These are phyloP conservation scores for Aspergillus quadricinctus DNA, from an alignment of 2,329 filamentous ascomycete species.

Conservation along the genomic window DNA sequence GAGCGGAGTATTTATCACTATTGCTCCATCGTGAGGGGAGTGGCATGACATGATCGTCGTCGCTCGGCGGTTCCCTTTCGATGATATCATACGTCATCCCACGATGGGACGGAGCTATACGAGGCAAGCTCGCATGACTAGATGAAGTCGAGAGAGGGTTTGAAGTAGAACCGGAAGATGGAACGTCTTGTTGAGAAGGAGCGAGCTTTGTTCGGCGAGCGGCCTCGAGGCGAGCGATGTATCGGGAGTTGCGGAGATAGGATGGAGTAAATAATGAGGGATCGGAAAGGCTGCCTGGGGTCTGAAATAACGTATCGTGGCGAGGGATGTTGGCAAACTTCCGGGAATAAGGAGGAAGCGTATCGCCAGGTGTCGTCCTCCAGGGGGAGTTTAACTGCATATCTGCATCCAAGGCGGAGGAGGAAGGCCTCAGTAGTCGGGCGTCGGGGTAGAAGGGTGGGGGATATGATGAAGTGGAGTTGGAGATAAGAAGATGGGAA, in stretches of 20 bases:
- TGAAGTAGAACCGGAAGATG: slow-evolving; percentile 44
- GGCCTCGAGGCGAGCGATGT: slow-evolving; percentile 71
- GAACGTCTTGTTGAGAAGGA: slow-evolving; percentile 46
- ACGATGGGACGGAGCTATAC: slow-evolving; percentile 61
- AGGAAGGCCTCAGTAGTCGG: slow-evolving; percentile 30
- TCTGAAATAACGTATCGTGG: slow-evolving; percentile 24
- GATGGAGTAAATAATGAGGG: slow-evolving; percentile 66
- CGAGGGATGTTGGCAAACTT: slow-evolving; percentile 40
- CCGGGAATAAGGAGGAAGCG: slow-evolving; percentile 45
- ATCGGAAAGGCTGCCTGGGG: slow-evolving; percentile 23
- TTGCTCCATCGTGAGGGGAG: slow-evolving; percentile 81
- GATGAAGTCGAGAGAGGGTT: slow-evolving; percentile 50
- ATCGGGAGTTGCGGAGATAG: slow-evolving; percentile 73
- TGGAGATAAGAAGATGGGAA: slow-evolving; percentile 52
- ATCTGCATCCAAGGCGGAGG: slow-evolving; percentile 46
- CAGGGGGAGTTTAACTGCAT: slow-evolving; percentile 46
- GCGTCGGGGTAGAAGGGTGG: slow-evolving; percentile 31
- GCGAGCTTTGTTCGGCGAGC: slow-evolving; percentile 59
- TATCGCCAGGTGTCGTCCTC: slow-evolving; percentile 39
- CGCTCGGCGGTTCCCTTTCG: slow-evolving; percentile 61
- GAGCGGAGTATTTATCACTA: slow-evolving; percentile 64
- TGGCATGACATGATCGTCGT: slow-evolving; percentile 61
- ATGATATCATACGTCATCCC: slow-evolving; percentile 81
- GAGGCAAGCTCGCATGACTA: slow-evolving; percentile 55
- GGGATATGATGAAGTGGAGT: slow-evolving; percentile 33